Evolutionary conservation across 2,329 filamentous ascomycete genomes (phyloP).

Genomic region (Laburnicola sp.): DNA sequence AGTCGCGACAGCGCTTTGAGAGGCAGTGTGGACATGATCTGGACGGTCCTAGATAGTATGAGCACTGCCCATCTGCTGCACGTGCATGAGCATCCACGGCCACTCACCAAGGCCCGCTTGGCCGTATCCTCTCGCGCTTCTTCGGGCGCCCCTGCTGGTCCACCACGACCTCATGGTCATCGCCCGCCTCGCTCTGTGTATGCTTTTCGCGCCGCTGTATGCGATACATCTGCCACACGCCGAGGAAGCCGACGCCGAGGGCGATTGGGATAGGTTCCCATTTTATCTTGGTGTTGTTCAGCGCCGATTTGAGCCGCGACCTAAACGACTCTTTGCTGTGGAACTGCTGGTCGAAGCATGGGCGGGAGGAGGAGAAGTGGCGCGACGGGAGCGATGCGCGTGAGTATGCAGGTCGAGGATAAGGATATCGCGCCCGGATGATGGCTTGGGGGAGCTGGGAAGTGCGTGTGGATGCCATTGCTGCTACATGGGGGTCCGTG

Average conservation of each 20-base stretch:
- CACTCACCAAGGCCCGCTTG: slow-evolving; percentile 76
- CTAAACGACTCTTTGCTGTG: slow-evolving; percentile 58
- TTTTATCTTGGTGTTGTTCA: slow-evolving; percentile 68
- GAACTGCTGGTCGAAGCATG: slow-evolving; percentile 46
- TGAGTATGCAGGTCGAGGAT: slow-evolving; percentile 14
- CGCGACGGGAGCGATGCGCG: slow-evolving; percentile 30
- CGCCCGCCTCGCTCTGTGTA: slow-evolving; percentile 44
- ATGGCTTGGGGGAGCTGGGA: slow-evolving; percentile 31
- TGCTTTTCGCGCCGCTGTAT: slow-evolving; percentile 59
- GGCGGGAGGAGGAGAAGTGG: slow-evolving; percentile 47
- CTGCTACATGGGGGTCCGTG: slow-evolving; percentile 19
- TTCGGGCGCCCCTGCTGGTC: slow-evolving; percentile 50
- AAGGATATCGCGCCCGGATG: slow-evolving; percentile 18
- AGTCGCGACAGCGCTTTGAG: slow-evolving; percentile 86
- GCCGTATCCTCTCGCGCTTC: slow-evolving; percentile 67
- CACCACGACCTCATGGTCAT: slow-evolving; percentile 51
- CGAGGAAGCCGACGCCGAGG: slow-evolving; percentile 81
- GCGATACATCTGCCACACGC: slow-evolving; percentile 81
- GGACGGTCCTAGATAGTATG: slow-evolving; percentile 68
- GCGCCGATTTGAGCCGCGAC: slow-evolving; percentile 60
- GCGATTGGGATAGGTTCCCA: slow-evolving; percentile 92
- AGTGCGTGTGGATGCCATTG: slow-evolving; percentile 33
- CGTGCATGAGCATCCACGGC: slow-evolving; percentile 23
- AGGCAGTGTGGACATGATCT: slow-evolving; percentile 90
- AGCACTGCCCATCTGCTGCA: slow-evolving; percentile 2